Conservation (phyloP, 352 stramenopile genomes). For the Phytophthora chlamydospora region DNA sequence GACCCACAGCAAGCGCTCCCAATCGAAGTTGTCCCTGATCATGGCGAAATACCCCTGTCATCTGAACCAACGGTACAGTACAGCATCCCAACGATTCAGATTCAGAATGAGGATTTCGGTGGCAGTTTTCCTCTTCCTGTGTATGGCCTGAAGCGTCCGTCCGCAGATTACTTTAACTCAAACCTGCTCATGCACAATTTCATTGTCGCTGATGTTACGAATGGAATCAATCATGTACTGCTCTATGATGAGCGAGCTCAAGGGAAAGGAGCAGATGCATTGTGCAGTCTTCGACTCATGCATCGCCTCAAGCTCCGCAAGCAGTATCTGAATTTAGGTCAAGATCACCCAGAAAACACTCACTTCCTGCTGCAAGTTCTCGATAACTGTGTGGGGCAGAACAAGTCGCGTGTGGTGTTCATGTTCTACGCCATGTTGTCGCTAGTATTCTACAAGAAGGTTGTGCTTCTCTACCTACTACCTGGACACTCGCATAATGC, state of each 20-base stretch:
- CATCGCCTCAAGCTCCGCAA: neutral
- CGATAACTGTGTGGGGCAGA: slow-evolving; percentile 1
- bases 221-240: neutral
- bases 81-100: neutral
- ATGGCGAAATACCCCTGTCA: neutral
- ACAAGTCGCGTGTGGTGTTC: neutral
- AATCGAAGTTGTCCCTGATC: neutral
- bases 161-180: slow-evolving; percentile 3
- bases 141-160: neutral
- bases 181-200: slow-evolving; percentile 2
- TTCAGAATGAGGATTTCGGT: slow-evolving; percentile 4
- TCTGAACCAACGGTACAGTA: neutral
- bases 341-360: no score
- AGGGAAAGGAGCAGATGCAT: neutral
- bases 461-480: no score
- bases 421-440: slow-evolving; percentile 2
- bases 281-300: neutral
- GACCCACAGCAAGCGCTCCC: neutral
- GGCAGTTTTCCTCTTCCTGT: neutral
- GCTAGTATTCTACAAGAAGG: neutral
- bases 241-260: slow-evolving; percentile 1
- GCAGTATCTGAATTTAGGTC: no score
- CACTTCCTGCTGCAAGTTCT: neutral
- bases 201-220: neutral
- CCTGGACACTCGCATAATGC: no score